Percentiles rank a stretch among this genome's conserved stretches.
phyloP scores from a whole-genome alignment of 1,139 yeast genomes.

The Pichia terricola region DNA sequence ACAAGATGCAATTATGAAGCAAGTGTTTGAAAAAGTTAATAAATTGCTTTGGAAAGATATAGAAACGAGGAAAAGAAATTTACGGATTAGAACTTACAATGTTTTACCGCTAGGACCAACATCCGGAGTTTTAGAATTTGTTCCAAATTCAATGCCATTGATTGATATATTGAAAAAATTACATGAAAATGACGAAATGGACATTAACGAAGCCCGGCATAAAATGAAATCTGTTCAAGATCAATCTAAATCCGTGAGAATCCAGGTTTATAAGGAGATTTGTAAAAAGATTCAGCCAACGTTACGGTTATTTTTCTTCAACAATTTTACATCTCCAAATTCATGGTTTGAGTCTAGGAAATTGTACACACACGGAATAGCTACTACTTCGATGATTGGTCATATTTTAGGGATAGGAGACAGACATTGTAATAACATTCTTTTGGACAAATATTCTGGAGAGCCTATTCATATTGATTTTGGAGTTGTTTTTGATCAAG shows the following conservation, averaged over 20 bases:
- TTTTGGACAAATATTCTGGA: constrained; percentile 70
- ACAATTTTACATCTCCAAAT: constrained; percentile 56
- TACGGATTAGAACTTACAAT: constrained; percentile 72
- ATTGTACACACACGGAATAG: constrained; percentile 69
- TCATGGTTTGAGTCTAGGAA: constrained; percentile 64
- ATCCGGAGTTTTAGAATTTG: constrained; percentile 88
- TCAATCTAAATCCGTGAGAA: constrained; percentile 35
- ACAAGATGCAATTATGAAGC: constrained; percentile 97
- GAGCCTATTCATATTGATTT: constrained; percentile 94
- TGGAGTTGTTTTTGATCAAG: constrained; percentile 95
- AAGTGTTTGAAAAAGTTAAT: constrained; percentile 84
- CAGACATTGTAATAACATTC: constrained; percentile 82
- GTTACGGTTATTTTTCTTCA: constrained; percentile 60
- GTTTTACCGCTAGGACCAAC: constrained; percentile 85
- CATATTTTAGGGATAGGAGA: constrained; percentile 88
- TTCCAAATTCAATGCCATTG: constrained; percentile 63
- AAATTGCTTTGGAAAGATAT: constrained; percentile 49
- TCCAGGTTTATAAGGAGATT: constrained; percentile 43
- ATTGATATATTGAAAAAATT: constrained; percentile 56
- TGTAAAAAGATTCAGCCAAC: constrained; percentile 52
- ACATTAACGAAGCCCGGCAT: constrained; percentile 50
- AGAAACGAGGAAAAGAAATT: constrained; percentile 44
- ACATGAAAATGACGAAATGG: constrained; percentile 41
- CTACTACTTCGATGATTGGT: constrained; percentile 81
- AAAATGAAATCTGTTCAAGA: constrained; percentile 53